Base-by-base conservation (phyloP, 352 stramenopile genomes). In the Globisporangium cystogenes region DNA sequence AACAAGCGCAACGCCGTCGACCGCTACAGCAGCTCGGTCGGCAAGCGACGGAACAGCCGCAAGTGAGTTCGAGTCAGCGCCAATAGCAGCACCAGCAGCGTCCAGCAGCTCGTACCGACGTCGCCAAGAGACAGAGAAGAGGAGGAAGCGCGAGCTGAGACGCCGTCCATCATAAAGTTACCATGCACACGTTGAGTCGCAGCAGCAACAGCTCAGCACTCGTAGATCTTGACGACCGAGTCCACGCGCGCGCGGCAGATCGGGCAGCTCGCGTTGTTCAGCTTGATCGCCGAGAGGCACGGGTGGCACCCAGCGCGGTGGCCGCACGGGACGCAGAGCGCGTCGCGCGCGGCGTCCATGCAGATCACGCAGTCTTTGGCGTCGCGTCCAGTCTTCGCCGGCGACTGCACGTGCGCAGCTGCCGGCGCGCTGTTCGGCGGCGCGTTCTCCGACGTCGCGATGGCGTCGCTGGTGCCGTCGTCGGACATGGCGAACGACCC, bases 1-100 rank as follows among this genome's bases (percentile, higher is more conserved):
- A 91, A 93, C 76, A 93, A 92, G 62, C 80, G 82, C 56, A 75
- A 65, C 43, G 85, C 82, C 18, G 82, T 95, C 48, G 76, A 73
- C 52, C 78, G 75, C 50, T 95, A 91, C 59, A 82, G 78, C 47
- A 69, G 68, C 40, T 93, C 72, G 59, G 74, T 92, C 33, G 84
- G 84, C 55, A 90, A 91, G 75, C 73, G 79, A 54, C 74, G 84
- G 67, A 83, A 72, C 39, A 70, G 62, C 51, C 61, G 62, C 57
- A 73, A 73, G 57, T 71, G 40, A 45, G n/a, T 8, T n/a, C n/a
- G n/a, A n/a, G n/a, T n/a, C n/a, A n/a, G n/a, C n/a, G n/a, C n/a
- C n/a, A n/a, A n/a, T n/a, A n/a, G n/a, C n/a, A n/a, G n/a, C n/a
- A 5, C 26, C 33, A 39, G 33, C 14, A 39, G 33, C 14, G 5